Conservation (phyloP, 495 filamentous ascomycete genomes). For the Massariosphaeria phaeospora region DNA sequence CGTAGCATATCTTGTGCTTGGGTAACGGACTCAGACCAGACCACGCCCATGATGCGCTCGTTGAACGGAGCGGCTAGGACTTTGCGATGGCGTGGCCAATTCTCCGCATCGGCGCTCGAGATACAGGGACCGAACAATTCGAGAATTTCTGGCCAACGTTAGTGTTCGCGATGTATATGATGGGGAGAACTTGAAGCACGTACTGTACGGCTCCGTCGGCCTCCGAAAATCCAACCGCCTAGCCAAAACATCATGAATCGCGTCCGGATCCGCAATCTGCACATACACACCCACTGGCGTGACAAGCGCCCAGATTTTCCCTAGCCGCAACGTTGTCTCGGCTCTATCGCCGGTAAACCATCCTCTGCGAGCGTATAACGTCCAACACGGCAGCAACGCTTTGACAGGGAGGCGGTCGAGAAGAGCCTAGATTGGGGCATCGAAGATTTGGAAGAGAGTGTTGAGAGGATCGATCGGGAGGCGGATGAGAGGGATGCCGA, state of each 20-base stretch:
- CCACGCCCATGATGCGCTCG: conserved; percentile 22
- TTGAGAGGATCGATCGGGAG: conserved; percentile 9
- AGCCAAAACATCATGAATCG: not conserved
- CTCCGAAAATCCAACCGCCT: not conserved
- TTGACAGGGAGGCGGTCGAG: not conserved
- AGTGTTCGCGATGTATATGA: too few relatives aligned
- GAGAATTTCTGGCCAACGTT: not conserved
- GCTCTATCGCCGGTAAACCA: not conserved
- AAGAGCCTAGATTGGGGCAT: not conserved
- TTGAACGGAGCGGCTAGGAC: conserved; percentile 32
- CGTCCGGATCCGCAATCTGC: not conserved
- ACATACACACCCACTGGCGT: not conserved
- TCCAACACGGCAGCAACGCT: not conserved
- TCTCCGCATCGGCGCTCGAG: conserved; percentile 18
- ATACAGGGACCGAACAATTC: not conserved
- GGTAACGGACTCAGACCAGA: conserved; percentile 30
- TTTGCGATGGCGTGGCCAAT: conserved; percentile 31
- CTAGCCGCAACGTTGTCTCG: not conserved
- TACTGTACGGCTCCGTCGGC: not conserved
- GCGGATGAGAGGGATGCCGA: not conserved
- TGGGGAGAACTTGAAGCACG: not conserved
- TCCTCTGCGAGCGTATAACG: not conserved
- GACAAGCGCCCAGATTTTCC: not conserved
- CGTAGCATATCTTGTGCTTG: conserved; percentile 23
- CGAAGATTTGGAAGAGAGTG: not conserved